phyloP scores from a whole-genome alignment of 2,329 filamentous ascomycete species.

The Aspergillus amoenus region DNA sequence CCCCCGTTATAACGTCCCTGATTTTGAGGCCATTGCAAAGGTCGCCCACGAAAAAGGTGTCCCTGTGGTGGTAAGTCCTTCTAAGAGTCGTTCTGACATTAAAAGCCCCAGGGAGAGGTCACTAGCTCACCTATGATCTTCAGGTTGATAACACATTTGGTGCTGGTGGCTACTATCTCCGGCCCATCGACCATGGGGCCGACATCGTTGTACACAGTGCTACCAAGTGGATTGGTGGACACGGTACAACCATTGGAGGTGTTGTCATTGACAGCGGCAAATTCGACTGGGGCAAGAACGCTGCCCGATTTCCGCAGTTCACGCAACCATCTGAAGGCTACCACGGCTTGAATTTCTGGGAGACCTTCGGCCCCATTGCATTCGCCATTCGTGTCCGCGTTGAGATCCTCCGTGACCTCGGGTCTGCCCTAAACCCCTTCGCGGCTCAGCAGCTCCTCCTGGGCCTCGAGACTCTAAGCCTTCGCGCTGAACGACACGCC shows the following conservation, averaged over 20 bases:
- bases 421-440: constrained; percentile 81
- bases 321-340: constrained; percentile 82
- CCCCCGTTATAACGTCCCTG: constrained; percentile 87
- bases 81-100: constrained; percentile 9
- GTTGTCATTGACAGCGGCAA: constrained; percentile 85
- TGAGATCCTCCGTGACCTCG: constrained; percentile 85
- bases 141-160: constrained; percentile 94
- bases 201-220: constrained; percentile 94
- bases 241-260: constrained; percentile 88
- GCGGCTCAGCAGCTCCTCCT: constrained; percentile 88
- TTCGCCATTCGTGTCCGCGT: constrained; percentile 85
- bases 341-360: constrained; percentile 91
- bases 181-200: constrained; percentile 84
- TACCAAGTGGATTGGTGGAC: constrained; percentile 96
- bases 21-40: constrained; percentile 82
- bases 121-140: background rate
- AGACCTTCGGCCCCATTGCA: constrained; percentile 81
- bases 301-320: constrained; percentile 86
- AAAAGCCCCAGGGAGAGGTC: background rate
- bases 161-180: constrained; percentile 82
- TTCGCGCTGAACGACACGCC: constrained; percentile 83
- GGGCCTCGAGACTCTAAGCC: constrained; percentile 83
- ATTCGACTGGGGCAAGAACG: constrained; percentile 89
- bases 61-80: constrained; percentile 55
- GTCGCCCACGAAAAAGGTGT: constrained; percentile 71